Base-by-base conservation (phyloP, 345 rosid species). In the Anastatica hierochuntica region DNA sequence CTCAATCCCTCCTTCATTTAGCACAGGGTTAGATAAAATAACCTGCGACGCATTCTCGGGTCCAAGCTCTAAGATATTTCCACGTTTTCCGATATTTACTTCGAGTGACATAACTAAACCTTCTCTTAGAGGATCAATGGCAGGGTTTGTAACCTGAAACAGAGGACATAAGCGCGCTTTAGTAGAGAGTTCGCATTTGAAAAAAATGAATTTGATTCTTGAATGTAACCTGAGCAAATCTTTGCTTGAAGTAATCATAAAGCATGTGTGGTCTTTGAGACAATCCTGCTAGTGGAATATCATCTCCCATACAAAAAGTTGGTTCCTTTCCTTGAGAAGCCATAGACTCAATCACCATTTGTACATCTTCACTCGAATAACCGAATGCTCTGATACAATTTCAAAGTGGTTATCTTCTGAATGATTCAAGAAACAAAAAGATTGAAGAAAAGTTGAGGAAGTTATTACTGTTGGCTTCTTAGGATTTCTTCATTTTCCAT, bases 71-170 rank as follows among this genome's bases (percentile, higher is more conserved):
- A 92, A 64, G 51, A 92, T 84, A 63, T 92, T 92, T 64, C 96
- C 66, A 68, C 98, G 84, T 77, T 83, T 88, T 39, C 98, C 98
- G 51, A 92, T 73, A 61, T 81, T 92, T 57, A 92, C 78, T 74
- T 92, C 96, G 53, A 92, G 96, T 54, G 98, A 92, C 98, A 92
- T 88, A 62, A 92, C 98, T 55, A 92, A 70, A 20, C 98, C 96
- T 75, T 92, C 98, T 64, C 98, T 78, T 13, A 92, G 84, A 29
- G 98, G 98, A 49, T 92, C 98, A 60, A 92, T 92, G 64, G 98
- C 95, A 47, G 98, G 98, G 72, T 92, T 92, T 58, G 98, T 92
- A 36, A 92, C 98, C 96, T 92, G 75, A 37, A 54, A 43, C 40
- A 43, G 60, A 37, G 30, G 13, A 7, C 33, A 31, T 18, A 27